Evolutionary conservation across 306 rosid species (phyloP).

Genomic region (Quercus mongolica): DNA sequence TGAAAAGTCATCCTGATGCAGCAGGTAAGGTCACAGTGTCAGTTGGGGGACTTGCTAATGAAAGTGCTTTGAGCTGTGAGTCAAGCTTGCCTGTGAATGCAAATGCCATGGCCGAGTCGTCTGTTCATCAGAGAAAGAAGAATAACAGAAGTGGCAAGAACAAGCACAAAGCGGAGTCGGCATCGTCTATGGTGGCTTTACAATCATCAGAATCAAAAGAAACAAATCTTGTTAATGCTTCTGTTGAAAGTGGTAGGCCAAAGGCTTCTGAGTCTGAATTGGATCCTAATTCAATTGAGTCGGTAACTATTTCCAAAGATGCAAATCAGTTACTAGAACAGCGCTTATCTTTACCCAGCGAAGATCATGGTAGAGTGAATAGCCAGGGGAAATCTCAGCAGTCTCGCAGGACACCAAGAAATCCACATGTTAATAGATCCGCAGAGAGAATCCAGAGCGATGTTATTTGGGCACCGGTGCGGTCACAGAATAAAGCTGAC

Average conservation of each 20-base stretch:
- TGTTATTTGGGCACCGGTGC: slow-evolving; percentile 95
- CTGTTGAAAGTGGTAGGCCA: slow-evolving; percentile 46
- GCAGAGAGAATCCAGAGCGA: slow-evolving; percentile 59
- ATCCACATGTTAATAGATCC: slow-evolving; percentile 51
- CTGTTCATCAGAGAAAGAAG: slow-evolving; percentile 61
- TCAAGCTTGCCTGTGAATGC: slow-evolving; percentile 31
- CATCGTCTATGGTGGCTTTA: slow-evolving; percentile 26
- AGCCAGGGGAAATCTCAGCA: slow-evolving; percentile 78
- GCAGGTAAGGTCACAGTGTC: slow-evolving; percentile 26
- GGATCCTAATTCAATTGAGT: slow-evolving; percentile 48
- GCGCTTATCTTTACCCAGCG: slow-evolving; percentile 35
- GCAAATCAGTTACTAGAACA: slow-evolving; percentile 48
- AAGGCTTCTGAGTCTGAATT: slow-evolving; percentile 42
- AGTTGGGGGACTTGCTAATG: slow-evolving; percentile 33
- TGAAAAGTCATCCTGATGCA: slow-evolving; percentile 35
- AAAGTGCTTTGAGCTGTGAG: slow-evolving; percentile 28
- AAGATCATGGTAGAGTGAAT: slow-evolving; percentile 57
- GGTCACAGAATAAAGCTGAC: slow-evolving; percentile 60
- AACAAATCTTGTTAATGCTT: slow-evolving; percentile 29
- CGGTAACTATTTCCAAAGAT: slow-evolving; percentile 38
- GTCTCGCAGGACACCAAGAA: slow-evolving; percentile 63
- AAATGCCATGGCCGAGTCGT: slow-evolving; percentile 39
- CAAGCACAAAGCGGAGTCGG: slow-evolving; percentile 59
- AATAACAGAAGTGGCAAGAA: slow-evolving; percentile 54
- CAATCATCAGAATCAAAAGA: slow-evolving; percentile 43